Evolutionary conservation across 1,139 yeast genomes (phyloP), one percentile per base, ranked within the genome.

Genomic region (Pichia sp.): DNA sequence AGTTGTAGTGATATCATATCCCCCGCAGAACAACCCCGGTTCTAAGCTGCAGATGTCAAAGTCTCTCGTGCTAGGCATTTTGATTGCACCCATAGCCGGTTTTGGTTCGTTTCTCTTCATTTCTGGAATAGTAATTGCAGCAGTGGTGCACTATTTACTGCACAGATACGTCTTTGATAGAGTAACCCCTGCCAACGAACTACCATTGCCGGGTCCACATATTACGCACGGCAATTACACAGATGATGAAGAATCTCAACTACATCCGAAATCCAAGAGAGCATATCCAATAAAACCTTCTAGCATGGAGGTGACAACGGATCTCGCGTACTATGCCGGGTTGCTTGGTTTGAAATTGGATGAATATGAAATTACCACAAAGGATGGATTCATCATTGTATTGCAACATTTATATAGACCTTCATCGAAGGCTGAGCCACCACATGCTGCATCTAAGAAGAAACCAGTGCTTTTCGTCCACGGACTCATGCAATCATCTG

Each of bases 401-500:
- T 56, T 88, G 32, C 81, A 85, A 53, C 74, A 84, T 33, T 57
- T 85, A 12, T 58, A 77, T 9, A 74, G 78, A 45, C 79, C 59
- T 17, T 11, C 16, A 6, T 8, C 27, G 13, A n/a, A n/a, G n/a
- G n/a, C n/a, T n/a, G n/a, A n/a, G n/a, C n/a, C n/a, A n/a, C 16
- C 28, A 14, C 12, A 24, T 7, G 15, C 4, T 6, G 16, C 24
- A 4, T 6, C 5, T 8, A 13, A 9, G 6, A 14, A 15, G 22
- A 21, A 32, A 42, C 96, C 97, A 0, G 62, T 88, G 1, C 62
- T 91, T 21, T 60, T 85, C 45, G 66, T 88, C 19, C 98, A 91
- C 51, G 98, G 98, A 0, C 66, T 91, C 15, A 62, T 91, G 46
- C 94, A 87, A 50, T 80, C 94, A 21, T 77, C 93, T 0, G 96